Percentiles rank a stretch among this genome's conserved stretches.
phyloP scores from a whole-genome alignment of 805 yeast genomes.

The Saccharomycopsis fodiens region DNA sequence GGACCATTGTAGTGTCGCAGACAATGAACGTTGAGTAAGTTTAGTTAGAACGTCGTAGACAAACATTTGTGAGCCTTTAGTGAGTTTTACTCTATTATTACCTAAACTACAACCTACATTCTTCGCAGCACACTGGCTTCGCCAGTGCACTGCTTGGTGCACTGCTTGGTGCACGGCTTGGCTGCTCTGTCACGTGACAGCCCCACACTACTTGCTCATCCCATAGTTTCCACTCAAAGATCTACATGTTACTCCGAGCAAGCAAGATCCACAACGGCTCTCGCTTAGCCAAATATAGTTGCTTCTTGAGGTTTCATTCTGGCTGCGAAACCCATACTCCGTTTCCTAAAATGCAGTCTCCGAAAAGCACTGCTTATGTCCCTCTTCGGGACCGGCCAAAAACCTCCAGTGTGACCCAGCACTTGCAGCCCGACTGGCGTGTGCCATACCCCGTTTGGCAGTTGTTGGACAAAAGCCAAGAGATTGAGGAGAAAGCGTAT shows the following conservation, averaged over 20 bases:
- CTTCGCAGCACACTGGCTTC: too few species aligned
- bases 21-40: too few species aligned
- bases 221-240: neutral
- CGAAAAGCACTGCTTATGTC: neutral
- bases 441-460: conserved; percentile 18
- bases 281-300: neutral
- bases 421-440: conserved; percentile 12
- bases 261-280: neutral
- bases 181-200: too few species aligned
- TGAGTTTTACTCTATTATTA: too few species aligned
- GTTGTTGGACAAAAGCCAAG: conserved; percentile 13
- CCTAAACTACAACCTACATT: too few species aligned
- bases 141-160: too few species aligned
- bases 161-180: too few species aligned
- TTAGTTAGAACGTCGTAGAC: too few species aligned
- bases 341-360: neutral
- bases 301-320: neutral
- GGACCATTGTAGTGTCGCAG: too few species aligned
- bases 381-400: neutral
- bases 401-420: conserved; percentile 2
- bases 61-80: too few species aligned
- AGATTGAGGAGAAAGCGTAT: conserved; percentile 1
- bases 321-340: conserved; percentile 4
- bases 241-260: neutral
- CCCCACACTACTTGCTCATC: too few species aligned